These are phyloP conservation scores for Rubia peregrina DNA, from an alignment of 305 asterid genomes.

Conservation along the genomic window DNA sequence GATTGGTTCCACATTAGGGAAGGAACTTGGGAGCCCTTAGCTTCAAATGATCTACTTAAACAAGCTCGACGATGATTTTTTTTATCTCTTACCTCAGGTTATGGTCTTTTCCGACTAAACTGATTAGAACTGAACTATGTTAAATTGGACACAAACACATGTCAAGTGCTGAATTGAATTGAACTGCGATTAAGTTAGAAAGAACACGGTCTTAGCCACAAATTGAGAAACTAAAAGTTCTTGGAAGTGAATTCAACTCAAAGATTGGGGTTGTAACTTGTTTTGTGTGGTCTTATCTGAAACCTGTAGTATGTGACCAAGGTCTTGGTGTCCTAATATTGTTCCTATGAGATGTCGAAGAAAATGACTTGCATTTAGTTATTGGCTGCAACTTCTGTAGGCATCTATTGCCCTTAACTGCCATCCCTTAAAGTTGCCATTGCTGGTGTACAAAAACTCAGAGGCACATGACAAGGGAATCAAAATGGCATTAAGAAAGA, in stretches of 20 bases:
- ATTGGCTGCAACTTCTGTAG: neutral
- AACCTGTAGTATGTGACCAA: too few species aligned
- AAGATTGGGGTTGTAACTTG: neutral
- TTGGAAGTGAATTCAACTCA: neutral
- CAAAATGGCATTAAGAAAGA: constrained; percentile 9
- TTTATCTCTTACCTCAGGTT: too few species aligned
- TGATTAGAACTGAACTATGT: too few species aligned
- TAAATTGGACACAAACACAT: too few species aligned
- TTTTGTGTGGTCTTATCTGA: too few species aligned
- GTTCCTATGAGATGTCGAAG: neutral
- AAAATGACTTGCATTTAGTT: neutral
- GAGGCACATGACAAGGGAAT: constrained; percentile 20
- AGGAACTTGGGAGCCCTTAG: neutral
- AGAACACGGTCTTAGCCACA: neutral
- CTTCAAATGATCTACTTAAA: too few species aligned
- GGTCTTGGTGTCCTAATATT: neutral
- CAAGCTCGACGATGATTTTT: too few species aligned
- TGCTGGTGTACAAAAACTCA: neutral
- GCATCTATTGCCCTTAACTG: constrained; percentile 1
- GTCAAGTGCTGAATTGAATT: neutral
- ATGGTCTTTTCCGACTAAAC: too few species aligned
- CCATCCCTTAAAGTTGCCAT: neutral
- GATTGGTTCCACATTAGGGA: neutral
- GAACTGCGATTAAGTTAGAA: too few species aligned
- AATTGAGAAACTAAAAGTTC: too few species aligned